A percentile compares a stretch with the other conserved stretches of the same genome.
Evolutionary conservation across 2,329 filamentous ascomycete genomes (phyloP).

Genomic region (Phyllosticta ampelicida): DNA sequence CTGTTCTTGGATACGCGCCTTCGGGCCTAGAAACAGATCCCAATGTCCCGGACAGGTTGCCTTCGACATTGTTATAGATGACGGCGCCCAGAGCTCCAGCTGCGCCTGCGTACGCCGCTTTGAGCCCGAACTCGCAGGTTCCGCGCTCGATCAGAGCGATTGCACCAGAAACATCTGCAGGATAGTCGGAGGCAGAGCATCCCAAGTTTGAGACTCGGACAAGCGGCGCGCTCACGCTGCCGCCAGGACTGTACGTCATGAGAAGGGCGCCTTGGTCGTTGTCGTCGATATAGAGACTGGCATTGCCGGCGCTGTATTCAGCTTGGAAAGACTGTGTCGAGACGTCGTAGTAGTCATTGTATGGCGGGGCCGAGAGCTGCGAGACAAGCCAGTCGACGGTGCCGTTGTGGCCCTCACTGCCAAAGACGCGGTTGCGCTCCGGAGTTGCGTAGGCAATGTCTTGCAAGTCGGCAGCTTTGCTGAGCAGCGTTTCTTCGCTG

Average conservation of each 20-base stretch:
- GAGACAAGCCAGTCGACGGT: constrained; percentile 25
- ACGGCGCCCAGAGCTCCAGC: constrained; percentile 62
- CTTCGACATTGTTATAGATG: constrained; percentile 62
- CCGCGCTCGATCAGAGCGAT: constrained; percentile 65
- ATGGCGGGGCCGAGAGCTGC: constrained; percentile 15
- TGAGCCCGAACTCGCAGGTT: constrained; percentile 58
- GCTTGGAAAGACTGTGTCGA: constrained; percentile 25
- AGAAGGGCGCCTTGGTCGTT: constrained; percentile 18
- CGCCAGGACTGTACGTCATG: constrained; percentile 52
- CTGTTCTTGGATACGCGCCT: constrained; percentile 52
- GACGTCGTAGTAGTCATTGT: constrained; percentile 23
- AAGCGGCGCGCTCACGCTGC: constrained; percentile 46
- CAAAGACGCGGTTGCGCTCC: constrained; percentile 26
- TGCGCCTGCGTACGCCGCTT: constrained; percentile 55
- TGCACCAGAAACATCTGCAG: constrained; percentile 45
- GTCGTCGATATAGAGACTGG: constrained; percentile 18
- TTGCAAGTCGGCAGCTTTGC: constrained; percentile 24
- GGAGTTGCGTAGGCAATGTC: constrained; percentile 21
- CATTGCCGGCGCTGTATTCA: constrained; percentile 23
- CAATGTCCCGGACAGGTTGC: constrained; percentile 51
- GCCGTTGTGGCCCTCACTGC: constrained; percentile 24
- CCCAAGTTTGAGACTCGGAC: constrained; percentile 53
- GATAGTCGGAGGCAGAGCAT: constrained; percentile 54
- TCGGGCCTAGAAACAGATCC: constrained; percentile 46
- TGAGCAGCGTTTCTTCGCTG: constrained; percentile 22